Evolutionary conservation across 176 grass and related monocot genomes (phyloP).

Genomic region (Puccinellia tenuiflora): DNA sequence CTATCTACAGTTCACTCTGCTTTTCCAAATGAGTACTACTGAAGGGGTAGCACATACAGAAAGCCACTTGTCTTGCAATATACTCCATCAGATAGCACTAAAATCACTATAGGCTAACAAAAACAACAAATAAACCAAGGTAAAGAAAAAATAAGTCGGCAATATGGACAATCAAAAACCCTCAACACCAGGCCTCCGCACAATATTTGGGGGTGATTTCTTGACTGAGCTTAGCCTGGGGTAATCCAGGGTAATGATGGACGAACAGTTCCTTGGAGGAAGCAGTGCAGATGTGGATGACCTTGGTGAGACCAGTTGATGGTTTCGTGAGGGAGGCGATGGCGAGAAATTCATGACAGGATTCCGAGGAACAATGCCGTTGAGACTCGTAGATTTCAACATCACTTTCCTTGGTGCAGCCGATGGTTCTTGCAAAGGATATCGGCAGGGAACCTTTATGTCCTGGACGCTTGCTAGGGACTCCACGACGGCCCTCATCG

Average conservation of each 20-base stretch:
- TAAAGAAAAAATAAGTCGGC: conserved; percentile 17
- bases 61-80: conserved; percentile 40
- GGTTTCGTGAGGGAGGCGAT: conserved; percentile 39
- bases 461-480: conserved; percentile 59
- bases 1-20: conserved; percentile 63
- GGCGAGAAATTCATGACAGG: conserved; percentile 50
- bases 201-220: conserved; percentile 33
- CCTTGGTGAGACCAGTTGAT: conserved; percentile 33
- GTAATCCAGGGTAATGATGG: conserved; percentile 56
- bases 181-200: conserved; percentile 55
- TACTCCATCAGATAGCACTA: conserved; percentile 39
- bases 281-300: conserved; percentile 53
- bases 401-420: conserved; percentile 63
- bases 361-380: conserved; percentile 53
- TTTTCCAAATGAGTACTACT: conserved; percentile 26
- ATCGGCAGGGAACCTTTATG: conserved; percentile 72
- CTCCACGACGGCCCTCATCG: conserved; percentile 81
- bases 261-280: conserved; percentile 51
- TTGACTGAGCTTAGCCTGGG: conserved; percentile 46
- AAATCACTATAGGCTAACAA: conserved; percentile 36
- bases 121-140: conserved; percentile 49
- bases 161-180: conserved; percentile 91
- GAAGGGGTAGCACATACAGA: conserved; percentile 33
- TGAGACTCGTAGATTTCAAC: conserved; percentile 85
- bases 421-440: conserved; percentile 85